Conservation (phyloP, 306 rosid genomes). For the Castanea crenata region DNA sequence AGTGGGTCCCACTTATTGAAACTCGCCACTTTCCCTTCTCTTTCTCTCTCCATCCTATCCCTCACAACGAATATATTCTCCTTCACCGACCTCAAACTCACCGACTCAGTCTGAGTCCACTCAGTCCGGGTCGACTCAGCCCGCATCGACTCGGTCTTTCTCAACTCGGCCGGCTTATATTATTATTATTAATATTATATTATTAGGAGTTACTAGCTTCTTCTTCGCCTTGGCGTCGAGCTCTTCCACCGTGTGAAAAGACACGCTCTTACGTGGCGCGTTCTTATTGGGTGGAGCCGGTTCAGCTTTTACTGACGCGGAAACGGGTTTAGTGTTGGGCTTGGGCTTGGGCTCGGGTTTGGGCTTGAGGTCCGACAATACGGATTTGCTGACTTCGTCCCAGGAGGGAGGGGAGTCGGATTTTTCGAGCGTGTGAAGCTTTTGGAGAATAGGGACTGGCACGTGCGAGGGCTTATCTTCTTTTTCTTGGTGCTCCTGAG, state of each 20-base stretch:
- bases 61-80: constrained; percentile 67
- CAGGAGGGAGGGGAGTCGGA: constrained; percentile 72
- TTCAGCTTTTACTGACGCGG: neutral
- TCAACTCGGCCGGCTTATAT: neutral
- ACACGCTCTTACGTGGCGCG: constrained; percentile 38
- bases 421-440: constrained; percentile 55
- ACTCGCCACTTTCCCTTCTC: constrained; percentile 41
- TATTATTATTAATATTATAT: no score
- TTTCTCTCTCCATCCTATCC: constrained; percentile 67
- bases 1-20: constrained; percentile 51
- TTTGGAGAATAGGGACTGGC: constrained; percentile 58
- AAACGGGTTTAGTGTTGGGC: neutral
- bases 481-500: constrained; percentile 1
- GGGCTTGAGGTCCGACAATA: constrained; percentile 45
- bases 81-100: constrained; percentile 27
- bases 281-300: neutral
- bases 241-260: constrained; percentile 81
- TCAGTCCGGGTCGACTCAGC: constrained; percentile 4
- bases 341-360: neutral
- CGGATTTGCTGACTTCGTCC: constrained; percentile 73
- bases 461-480: constrained; percentile 36
- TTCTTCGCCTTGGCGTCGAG: constrained; percentile 45
- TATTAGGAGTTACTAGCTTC: no score
- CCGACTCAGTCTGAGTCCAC: constrained; percentile 5
- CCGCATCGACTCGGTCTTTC: constrained; percentile 3